Evolutionary conservation across 169 alveolate species (phyloP), one percentile per base, ranked within the genome.

Genomic region (Eimeria acervulina): DNA sequence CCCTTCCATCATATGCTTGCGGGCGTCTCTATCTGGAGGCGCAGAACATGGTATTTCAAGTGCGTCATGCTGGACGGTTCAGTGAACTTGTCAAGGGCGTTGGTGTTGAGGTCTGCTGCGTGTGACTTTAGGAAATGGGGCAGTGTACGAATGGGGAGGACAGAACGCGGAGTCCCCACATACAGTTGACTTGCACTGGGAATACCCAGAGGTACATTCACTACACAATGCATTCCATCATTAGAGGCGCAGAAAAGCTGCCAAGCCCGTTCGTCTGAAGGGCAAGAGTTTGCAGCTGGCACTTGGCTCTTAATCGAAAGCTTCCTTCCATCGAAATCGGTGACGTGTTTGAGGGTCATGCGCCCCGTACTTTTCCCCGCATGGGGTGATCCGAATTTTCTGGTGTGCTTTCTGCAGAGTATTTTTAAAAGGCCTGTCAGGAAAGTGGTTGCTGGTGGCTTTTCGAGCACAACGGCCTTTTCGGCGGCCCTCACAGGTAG

Each of bases 131-230:
- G 93, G 55, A 40, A 87, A 59, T 28, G 93, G 93, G 7, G 72
- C 72, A 70, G 93, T 87, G 80, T 87, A 38, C 66, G 93, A 87
- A 47, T 87, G 93, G 93, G 93, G 93, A 36, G 93, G 93, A 10
- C 33, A 10, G 28, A 61, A 44, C 8, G 93, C 93, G 63, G 81
- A 52, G 80, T 15, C 80, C 61, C 78, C 93, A 0, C 93, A 85
- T 40, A 12, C 61, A 21, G 93, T 85, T 59, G 93, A 85, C 26
- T 1, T 85, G 52, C 93, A 85, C 40, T 85, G 93, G 80, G 31
- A 19, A 15, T 85, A 85, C 78, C 93, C 78, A 36, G 93, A 23
- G 78, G 93, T 85, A 42, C 44, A n/a, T 17, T 4, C 28, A 59
- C 1, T 42, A n/a, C 19, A 51, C 72, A 81, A 17, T 44, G 59